Evolutionary conservation across 768 basidiomycete genomes (phyloP), one percentile per base, ranked within the genome.

Genomic region (Termitomyces sp.): DNA sequence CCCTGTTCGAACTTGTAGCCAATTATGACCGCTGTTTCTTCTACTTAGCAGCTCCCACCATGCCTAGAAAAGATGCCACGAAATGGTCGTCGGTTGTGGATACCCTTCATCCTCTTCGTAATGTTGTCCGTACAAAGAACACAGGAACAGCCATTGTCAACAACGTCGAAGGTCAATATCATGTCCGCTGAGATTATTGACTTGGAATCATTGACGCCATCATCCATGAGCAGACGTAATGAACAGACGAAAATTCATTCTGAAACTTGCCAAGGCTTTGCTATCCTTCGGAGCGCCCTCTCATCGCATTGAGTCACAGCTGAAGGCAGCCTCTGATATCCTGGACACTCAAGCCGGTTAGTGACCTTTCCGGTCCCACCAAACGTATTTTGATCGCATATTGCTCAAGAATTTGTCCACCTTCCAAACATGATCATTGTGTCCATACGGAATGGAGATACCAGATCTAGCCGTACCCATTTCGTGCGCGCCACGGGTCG

Each of bases 241-340:
- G 31, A 75, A 72, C 45, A 78, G 83, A 50, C 77, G 80, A 56
- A 84, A 87, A 53, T 97, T 97, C 74, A 79, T 97, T 49, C 75
- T 95, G 63, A 87, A 87, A 67, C 81, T 97, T 25, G 91, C 92
- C 2, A 89, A 92, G 68, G 90, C 91, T 11, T 80, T 98, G 57
- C 83, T 98, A 68, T 80, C 86, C n/a, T 95, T 91, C 68, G 95
- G 95, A 19, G 90, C 94, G n/a, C 94, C 94, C 1, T 93, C 92
- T 21, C 95, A 97, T 70, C 82, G 95, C 19, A 88, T 95, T 60
- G 93, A 96, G 73, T 86, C 91, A 1, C 94, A 95, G 68, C 82
- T 98, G 40, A 78, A 80, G 57, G 83, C 90, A 4, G 92, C 92
- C 2, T 87, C 93, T 6, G 74, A 80, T 11, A 87, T 92, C 56